Conservation (phyloP, 2,329 filamentous ascomycete species). For the Apiospora pterosperma region DNA sequence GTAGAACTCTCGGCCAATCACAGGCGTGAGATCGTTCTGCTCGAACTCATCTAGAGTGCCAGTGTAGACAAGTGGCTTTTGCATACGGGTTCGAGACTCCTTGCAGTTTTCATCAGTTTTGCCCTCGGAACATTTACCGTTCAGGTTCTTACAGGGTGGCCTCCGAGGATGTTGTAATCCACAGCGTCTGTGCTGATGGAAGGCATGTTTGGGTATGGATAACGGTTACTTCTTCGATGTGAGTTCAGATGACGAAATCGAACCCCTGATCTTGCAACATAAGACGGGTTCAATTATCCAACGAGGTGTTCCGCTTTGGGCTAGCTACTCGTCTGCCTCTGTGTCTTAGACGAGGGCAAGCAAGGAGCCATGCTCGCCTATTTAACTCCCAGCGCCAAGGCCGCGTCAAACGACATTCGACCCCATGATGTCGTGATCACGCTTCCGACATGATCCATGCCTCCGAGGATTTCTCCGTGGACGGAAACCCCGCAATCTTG, state of each 20-base stretch:
- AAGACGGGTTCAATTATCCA: not conserved
- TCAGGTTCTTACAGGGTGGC: constrained; percentile 13
- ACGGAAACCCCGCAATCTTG: constrained; percentile 7
- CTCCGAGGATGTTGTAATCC: constrained; percentile 20
- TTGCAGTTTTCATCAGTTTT: not conserved
- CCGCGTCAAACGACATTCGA: constrained; percentile 9
- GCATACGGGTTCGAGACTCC: constrained; percentile 17
- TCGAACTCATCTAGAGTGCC: constrained; percentile 37
- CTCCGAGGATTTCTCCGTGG: constrained; percentile 13
- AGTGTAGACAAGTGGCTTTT: constrained; percentile 35
- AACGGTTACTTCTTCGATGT: not conserved
- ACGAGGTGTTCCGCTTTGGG: constrained; percentile 4
- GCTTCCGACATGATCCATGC: not conserved
- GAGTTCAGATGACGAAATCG: constrained; percentile 3
- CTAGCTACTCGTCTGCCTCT: constrained; percentile 4
- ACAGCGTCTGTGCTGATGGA: constrained; percentile 21
- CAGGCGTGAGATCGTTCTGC: constrained; percentile 30
- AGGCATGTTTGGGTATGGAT: constrained; percentile 27
- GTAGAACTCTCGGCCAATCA: constrained; percentile 30
- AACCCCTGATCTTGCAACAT: constrained; percentile 2
- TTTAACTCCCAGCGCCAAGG: not conserved
- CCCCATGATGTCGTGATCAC: constrained; percentile 10
- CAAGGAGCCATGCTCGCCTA: constrained; percentile 1
- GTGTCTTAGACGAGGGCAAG: not conserved
- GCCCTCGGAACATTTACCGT: not conserved